Evolutionary conservation across 2,329 filamentous ascomycete species (phyloP).

Genomic region (Microdochium trichocladiopsis): DNA sequence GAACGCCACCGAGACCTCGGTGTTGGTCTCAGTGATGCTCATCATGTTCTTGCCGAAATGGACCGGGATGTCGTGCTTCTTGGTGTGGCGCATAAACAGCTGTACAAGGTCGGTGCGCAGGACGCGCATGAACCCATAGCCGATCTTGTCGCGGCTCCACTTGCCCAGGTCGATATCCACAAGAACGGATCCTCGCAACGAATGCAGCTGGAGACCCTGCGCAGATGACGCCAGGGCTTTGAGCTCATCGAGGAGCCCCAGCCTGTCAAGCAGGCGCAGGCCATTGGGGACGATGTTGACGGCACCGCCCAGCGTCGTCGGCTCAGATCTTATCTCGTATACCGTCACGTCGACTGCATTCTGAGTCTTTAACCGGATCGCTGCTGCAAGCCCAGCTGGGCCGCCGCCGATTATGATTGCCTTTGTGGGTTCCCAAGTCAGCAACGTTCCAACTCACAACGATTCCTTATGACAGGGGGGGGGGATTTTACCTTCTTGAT

Average conservation of each 20-base stretch:
- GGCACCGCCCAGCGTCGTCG: slow-evolving; percentile 38
- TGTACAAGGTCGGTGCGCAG: not conserved
- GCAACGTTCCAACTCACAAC: not conserved
- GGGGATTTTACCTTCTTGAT: not conserved
- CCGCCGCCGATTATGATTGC: slow-evolving; percentile 36
- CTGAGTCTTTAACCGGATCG: slow-evolving; percentile 34
- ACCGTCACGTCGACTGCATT: slow-evolving; percentile 35
- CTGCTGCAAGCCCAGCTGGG: slow-evolving; percentile 39
- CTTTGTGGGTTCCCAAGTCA: not conserved
- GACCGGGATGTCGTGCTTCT: not conserved
- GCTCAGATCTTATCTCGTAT: slow-evolving; percentile 39
- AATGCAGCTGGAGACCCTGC: not conserved
- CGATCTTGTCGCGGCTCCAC: not conserved
- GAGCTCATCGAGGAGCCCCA: slow-evolving; percentile 39
- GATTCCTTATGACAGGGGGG: not conserved
- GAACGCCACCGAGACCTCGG: not conserved
- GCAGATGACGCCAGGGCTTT: slow-evolving; percentile 15
- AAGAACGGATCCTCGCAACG: not conserved
- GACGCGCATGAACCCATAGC: not conserved
- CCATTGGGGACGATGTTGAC: slow-evolving; percentile 46
- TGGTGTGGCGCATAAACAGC: not conserved
- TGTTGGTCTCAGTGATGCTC: slow-evolving; percentile 1
- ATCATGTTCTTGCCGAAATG: not conserved
- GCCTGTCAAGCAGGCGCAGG: slow-evolving; percentile 40
- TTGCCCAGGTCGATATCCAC: not conserved